Evolutionary conservation across 352 stramenopile genomes (phyloP).

Genomic region (Pelagophyceae sp.): DNA sequence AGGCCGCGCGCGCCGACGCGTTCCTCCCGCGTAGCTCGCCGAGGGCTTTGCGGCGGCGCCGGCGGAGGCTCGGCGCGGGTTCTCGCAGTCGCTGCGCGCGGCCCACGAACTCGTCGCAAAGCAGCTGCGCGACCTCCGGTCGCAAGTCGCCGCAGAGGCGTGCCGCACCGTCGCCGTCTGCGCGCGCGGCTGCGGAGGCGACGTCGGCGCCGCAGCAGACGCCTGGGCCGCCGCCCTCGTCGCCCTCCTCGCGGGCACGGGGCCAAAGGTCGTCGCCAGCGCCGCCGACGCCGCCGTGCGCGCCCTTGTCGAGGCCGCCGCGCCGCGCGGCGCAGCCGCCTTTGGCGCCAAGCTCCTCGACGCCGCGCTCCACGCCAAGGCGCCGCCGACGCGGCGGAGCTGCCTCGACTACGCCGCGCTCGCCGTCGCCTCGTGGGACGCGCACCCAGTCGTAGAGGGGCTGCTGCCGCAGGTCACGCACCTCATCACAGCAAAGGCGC

Average conservation of each 20-base stretch:
- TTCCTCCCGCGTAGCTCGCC: no score
- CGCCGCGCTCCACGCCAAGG: neutral
- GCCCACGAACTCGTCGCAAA: neutral
- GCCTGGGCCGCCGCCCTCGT: neutral
- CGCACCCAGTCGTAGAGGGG: neutral
- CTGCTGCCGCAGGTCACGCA: no score
- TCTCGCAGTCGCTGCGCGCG: neutral
- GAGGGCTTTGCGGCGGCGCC: neutral
- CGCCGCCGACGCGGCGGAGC: neutral
- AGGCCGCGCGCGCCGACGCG: no score
- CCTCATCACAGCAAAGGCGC: neutral
- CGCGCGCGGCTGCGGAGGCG: neutral
- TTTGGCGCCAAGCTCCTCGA: neutral
- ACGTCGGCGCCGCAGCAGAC: neutral
- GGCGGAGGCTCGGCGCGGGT: neutral
- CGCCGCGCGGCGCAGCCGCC: neutral
- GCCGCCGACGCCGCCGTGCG: neutral
- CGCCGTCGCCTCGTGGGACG: neutral
- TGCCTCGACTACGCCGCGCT: neutral
- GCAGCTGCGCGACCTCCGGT: neutral
- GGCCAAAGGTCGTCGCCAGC: neutral
- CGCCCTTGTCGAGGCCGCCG: neutral
- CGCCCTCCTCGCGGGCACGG: neutral
- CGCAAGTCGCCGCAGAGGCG: neutral
- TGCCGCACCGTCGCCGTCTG: neutral